A percentile compares a stretch with the other conserved stretches of the same genome.
phyloP scores from a whole-genome alignment of 2,329 filamentous ascomycete species.

The Exophiala lecanii-corni region DNA sequence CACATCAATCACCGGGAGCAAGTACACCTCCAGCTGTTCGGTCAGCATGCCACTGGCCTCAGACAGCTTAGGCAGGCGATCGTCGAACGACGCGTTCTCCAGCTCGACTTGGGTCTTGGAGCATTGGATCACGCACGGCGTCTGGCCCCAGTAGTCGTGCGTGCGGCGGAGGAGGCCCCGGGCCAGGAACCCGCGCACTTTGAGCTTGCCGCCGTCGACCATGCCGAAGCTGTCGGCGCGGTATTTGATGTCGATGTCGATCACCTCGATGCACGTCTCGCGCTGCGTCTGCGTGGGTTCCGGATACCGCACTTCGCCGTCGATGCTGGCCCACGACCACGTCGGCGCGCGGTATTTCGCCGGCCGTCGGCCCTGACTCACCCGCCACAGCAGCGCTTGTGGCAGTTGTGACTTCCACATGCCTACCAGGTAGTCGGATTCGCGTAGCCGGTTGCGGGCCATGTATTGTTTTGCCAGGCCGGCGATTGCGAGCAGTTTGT shows the following conservation, averaged over 20 bases:
- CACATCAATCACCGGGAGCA: slow-evolving; percentile 25
- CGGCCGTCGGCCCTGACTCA: slow-evolving; percentile 21
- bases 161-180: slow-evolving; percentile 23
- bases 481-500: slow-evolving; percentile 26
- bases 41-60: slow-evolving; percentile 21
- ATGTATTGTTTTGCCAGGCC: slow-evolving; percentile 27
- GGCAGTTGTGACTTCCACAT: slow-evolving; percentile 26
- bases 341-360: slow-evolving; percentile 24
- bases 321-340: slow-evolving; percentile 27
- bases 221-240: slow-evolving; percentile 24
- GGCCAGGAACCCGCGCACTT: slow-evolving; percentile 27
- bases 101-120: slow-evolving; percentile 22
- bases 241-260: slow-evolving; percentile 20
- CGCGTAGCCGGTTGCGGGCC: slow-evolving; percentile 20
- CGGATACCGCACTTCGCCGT: slow-evolving; percentile 25
- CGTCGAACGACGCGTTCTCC: slow-evolving; percentile 25
- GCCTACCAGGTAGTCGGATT: slow-evolving; percentile 24
- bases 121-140: slow-evolving; percentile 23
- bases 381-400: slow-evolving; percentile 25
- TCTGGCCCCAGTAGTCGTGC: slow-evolving; percentile 26
- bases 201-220: slow-evolving; percentile 18
- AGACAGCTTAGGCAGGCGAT: slow-evolving; percentile 24
- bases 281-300: slow-evolving; percentile 18
- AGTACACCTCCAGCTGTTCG: slow-evolving; percentile 25
- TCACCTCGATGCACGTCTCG: slow-evolving; percentile 27